Conservation (phyloP, 345 rosid species). For the Aquilaria yunnanensis region DNA sequence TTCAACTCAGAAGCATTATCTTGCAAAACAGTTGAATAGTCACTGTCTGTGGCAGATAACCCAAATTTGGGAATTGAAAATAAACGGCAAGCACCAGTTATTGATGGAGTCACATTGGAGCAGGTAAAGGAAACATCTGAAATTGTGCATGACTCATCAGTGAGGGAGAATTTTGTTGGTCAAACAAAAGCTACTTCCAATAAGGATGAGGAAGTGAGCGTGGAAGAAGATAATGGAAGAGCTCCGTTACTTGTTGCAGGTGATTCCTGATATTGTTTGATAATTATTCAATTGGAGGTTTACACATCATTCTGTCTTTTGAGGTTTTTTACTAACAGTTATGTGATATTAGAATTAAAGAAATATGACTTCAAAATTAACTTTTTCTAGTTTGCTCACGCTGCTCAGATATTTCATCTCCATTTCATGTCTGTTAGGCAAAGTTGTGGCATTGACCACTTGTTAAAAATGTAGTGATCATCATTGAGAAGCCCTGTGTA, state of each 20-base stretch:
- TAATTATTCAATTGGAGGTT: neutral
- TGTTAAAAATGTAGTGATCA: too few relatives aligned
- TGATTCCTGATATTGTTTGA: constrained; percentile 14
- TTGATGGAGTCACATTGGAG: constrained; percentile 20
- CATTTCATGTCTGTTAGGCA: too few relatives aligned
- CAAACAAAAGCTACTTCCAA: constrained; percentile 16
- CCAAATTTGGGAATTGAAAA: constrained; percentile 23
- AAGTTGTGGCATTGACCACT: too few relatives aligned
- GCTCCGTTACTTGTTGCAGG: constrained; percentile 33
- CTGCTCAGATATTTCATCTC: too few relatives aligned
- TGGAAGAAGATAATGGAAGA: constrained; percentile 27
- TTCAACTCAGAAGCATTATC: constrained; percentile 1
- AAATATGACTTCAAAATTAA: neutral
- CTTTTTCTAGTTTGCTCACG: neutral
- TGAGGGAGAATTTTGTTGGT: constrained; percentile 24
- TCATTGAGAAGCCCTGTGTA: too few relatives aligned
- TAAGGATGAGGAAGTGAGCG: constrained; percentile 19
- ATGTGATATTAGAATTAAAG: neutral
- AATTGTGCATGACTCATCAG: constrained; percentile 23
- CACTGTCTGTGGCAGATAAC: constrained; percentile 18
- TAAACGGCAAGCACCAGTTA: constrained; percentile 17
- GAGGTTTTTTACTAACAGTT: neutral
- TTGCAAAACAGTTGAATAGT: constrained; percentile 20
- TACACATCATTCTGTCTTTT: neutral
- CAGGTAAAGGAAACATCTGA: constrained; percentile 20